Evolutionary conservation across 495 filamentous ascomycete genomes (phyloP), one percentile per base, ranked within the genome.

Genomic region (Beverwykella pulmonaria): DNA sequence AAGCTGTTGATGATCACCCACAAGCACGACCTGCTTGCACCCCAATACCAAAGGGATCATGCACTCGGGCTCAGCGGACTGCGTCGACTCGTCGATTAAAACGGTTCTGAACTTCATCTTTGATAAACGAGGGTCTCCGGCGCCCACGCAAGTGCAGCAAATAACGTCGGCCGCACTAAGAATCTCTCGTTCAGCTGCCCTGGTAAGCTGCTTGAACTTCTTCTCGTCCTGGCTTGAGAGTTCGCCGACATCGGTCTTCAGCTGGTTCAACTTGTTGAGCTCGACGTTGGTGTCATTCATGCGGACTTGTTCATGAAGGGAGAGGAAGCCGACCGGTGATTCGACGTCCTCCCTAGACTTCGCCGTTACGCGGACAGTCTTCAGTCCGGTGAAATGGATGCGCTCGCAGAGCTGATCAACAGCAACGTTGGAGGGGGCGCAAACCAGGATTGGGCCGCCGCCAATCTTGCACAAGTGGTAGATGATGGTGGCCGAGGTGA

Each of bases 331-430:
- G 64, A 99, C 94, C 20, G 92, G 90, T 19, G 93, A 97, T 74
- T 99, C 94, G 22, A 98, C 95, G 80, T 99, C 94, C 75, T 99
- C 94, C 47, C 94, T 88, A 61, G 95, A 98, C 77, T 99, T 99
- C 47, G 94, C 94, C 12, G 95, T 99, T 64, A 99, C 86, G 67
- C 94, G 93, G n/a, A 98, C 94, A 59, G 92, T 92, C 79, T 98
- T 99, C 53, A 99, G 80, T 9, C 92, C 92, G 8, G 95, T 98
- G 25, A 87, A 84, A 76, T 98, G 95, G 60, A 99, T 96, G 34
- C 96, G 91, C 77, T 99, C 94, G 75, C 95, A 98, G 46, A 99
- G 88, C 75, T 99, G 94, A 73, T 99, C 94, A 47, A 99, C 94
- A 19, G 94, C 94, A 68, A 99, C 94, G 81, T 99, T 99, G 46